Evolutionary conservation across 768 basidiomycete genomes (phyloP), one percentile per base, ranked within the genome.

Genomic region (Kockovaella imperatae): DNA sequence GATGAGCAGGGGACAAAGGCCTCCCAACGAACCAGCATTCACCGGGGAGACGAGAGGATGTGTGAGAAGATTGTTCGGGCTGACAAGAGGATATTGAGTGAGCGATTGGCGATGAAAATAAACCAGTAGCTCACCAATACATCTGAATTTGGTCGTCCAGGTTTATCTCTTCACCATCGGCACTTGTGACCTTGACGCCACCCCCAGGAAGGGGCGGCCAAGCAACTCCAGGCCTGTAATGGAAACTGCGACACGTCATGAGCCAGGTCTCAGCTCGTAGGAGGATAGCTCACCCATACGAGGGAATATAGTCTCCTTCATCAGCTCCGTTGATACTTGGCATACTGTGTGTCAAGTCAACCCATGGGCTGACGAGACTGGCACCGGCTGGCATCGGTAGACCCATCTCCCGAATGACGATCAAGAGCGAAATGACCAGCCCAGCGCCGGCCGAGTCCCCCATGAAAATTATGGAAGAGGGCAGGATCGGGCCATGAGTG

Each of bases 401-500:
- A 2, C 62, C 60, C 55, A 60, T 65, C 39, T 70, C 69, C 21
- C 69, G 34, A 10, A 70, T 64, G 28, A 70, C 31, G 13, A 64
- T 46, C 11, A 70, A 48, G 7, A 70, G 46, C 8, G 69, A 66
- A 28, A 70, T 53, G 8, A 56, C 56, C 50, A 70, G 54, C 0
- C 67, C 67, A 14, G 54, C 69, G 10, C 69, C 69, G 8, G 69
- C 69, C 6, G 64, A 67, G 35, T 70, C 69, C 25, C 69, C 69
- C 53, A 68, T 68, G 25, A 70, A 35, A 28, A 70, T 60, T 35
- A 70, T 61, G 6, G 60, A 60, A 0, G 58, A 59, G 0, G 69
- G 60, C 3, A 56, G 43, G 30, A 70, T 60, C 2, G 69, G 62
- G 3, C 28, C 43, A 40, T 70, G 69, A 2, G 64, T 51, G 1